A percentile compares a stretch with the other conserved stretches of the same genome.
Conservation (phyloP, 345 rosid genomes). For the Sapria himalayana region DNA sequence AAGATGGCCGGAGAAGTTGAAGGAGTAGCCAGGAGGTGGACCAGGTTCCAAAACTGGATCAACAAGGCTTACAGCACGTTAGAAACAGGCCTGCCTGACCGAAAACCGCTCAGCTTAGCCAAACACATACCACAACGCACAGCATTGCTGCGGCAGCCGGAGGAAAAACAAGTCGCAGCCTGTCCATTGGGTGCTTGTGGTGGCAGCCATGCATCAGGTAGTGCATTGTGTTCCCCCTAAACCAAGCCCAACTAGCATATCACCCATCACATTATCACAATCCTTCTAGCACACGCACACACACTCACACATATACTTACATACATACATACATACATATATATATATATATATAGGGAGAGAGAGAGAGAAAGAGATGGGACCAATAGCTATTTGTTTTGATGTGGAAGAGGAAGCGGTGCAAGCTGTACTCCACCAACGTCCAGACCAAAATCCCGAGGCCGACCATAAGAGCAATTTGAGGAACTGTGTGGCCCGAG, state of each 20-base stretch:
- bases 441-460: constrained; percentile 73
- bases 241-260: constrained; percentile 6
- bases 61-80: too few species aligned
- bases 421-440: constrained; percentile 66
- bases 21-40: constrained; percentile 37
- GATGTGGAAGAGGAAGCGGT: constrained; percentile 92
- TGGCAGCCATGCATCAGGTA: constrained; percentile 86
- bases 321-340: neutral
- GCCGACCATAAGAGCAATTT: constrained; percentile 31
- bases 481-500: constrained; percentile 41
- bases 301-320: neutral
- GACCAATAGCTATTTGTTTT: constrained; percentile 73
- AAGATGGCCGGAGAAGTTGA: constrained; percentile 61
- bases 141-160: constrained; percentile 63
- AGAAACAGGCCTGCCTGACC: neutral
- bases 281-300: neutral
- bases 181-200: constrained; percentile 86
- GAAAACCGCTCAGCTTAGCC: neutral
- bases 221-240: constrained; percentile 58
- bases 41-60: constrained; percentile 70
- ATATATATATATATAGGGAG: neutral
- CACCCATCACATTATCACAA: constrained; percentile 2
- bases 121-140: constrained; percentile 30
- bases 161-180: constrained; percentile 70
- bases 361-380: constrained; percentile 13